Base-by-base conservation (phyloP, 345 rosid species). In the Gossypium longicalyx region DNA sequence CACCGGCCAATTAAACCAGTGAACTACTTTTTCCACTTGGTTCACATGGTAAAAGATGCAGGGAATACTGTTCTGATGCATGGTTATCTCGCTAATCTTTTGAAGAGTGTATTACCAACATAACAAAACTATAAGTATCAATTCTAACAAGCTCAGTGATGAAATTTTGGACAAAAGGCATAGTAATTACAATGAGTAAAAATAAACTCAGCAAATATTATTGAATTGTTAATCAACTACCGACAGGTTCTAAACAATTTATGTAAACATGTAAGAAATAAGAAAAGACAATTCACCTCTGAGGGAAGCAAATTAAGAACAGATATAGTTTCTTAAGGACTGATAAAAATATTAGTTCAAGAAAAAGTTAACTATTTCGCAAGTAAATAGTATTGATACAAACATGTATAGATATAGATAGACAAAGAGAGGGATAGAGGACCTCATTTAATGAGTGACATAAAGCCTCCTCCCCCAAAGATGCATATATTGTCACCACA, bases 401-500 rank as follows among this genome's bases (percentile, higher is more conserved):
- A 9, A 38, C 8, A 63, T 63, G 47, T 63, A 22, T 16, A 51
- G 6, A 3, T 49, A 49, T 49, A 49, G 16, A 3, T 13, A 3
- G 13, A 60, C 19, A 61, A 20, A 29, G 44, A 13, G 19, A 61
- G 27, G 16, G 45, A 15, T 11, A 9, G 43, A 29, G 17, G 54
- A 61, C 66, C 66, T 61, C 98, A 79, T 93, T 96, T 74, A 96
- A 82, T 16, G 99, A 96, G 78, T 96, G 91, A 80, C 98, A 93
- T 9, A 96, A 82, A 74, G 99, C 99, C 83, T 93, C 93, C 80
- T 96, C 97, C 29, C 99, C 99, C 65, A 96, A 63, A 77, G 98
- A 93, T 43, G 98, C 86, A 81, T 96, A 96, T 61, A 96, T 93
- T 64, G 99, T 96, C 63, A 93, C 97, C 74, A 96, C 99, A 15